phyloP scores from a whole-genome alignment of 768 basidiomycete species.

The Agrocybe chaxingu region DNA sequence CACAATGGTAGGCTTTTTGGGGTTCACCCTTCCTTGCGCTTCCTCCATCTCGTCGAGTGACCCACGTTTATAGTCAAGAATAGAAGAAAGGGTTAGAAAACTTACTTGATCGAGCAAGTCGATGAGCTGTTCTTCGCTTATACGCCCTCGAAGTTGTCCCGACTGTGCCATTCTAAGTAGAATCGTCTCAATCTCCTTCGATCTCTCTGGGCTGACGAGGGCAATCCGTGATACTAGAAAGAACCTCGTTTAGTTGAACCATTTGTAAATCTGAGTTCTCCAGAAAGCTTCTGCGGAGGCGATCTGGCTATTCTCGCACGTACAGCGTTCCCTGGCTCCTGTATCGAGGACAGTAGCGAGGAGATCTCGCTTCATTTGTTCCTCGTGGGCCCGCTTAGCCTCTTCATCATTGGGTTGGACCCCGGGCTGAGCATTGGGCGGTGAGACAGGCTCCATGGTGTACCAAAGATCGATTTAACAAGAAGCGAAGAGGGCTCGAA shows the following conservation, averaged over 20 bases:
- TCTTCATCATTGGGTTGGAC: constrained; percentile 39
- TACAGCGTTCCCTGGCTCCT: constrained; percentile 80
- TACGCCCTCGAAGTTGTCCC: constrained; percentile 74
- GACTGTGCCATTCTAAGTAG: constrained; percentile 80
- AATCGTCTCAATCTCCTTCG: constrained; percentile 76
- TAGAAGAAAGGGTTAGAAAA: neutral
- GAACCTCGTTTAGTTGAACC: neutral
- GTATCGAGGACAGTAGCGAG: constrained; percentile 75
- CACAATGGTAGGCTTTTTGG: constrained; percentile 59
- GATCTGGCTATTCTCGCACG: constrained; percentile 16
- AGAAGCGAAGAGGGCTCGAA: too few species aligned
- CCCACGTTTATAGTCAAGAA: neutral
- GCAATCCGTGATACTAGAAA: constrained; percentile 78
- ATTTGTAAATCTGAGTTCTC: neutral
- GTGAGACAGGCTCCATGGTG: neutral
- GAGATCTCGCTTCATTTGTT: constrained; percentile 72
- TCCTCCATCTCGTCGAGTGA: constrained; percentile 18
- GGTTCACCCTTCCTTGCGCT: constrained; percentile 42
- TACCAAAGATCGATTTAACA: too few species aligned
- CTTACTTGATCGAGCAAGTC: constrained; percentile 83
- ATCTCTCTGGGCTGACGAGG: constrained; percentile 80
- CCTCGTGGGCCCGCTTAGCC: constrained; percentile 61
- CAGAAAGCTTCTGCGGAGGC: neutral
- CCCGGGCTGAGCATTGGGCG: neutral
- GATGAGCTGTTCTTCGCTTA: constrained; percentile 81